Conservation (phyloP, 108 stramenopile genomes). For the Cyclotella baltica region DNA sequence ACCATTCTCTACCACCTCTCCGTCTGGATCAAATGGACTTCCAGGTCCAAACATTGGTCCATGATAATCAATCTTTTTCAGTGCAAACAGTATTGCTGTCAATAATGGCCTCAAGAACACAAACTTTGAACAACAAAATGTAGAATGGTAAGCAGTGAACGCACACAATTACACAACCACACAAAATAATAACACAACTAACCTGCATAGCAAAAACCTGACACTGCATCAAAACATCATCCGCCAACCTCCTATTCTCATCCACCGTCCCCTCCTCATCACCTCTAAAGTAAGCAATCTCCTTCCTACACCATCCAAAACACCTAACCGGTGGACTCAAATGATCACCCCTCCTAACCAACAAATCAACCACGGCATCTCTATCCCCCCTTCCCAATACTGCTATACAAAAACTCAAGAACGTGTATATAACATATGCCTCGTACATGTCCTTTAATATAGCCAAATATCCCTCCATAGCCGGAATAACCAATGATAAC, state of each 20-base stretch:
- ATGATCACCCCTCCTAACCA: slow-evolving; percentile 61
- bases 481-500: slow-evolving; percentile 83
- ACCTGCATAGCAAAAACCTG: slow-evolving; percentile 92
- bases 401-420: slow-evolving; percentile 87
- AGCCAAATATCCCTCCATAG: slow-evolving; percentile 80
- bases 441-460: slow-evolving; percentile 93
- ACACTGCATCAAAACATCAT: slow-evolving; percentile 87
- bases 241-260: slow-evolving; percentile 62
- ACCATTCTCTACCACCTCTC: neutral
- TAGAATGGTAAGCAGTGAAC: too few relatives aligned
- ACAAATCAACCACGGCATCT: slow-evolving; percentile 72
- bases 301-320: slow-evolving; percentile 47
- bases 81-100: slow-evolving; percentile 69
- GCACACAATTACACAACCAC: too few relatives aligned
- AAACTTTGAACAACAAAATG: too few relatives aligned
- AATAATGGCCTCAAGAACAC: slow-evolving; percentile 84
- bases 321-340: slow-evolving; percentile 50
- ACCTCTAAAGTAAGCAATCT: neutral
- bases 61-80: slow-evolving; percentile 76
- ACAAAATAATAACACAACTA: too few relatives aligned
- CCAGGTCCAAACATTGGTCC: slow-evolving; percentile 59
- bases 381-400: slow-evolving; percentile 89
- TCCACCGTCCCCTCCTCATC: slow-evolving; percentile 14
- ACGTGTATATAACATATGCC: slow-evolving; percentile 76
- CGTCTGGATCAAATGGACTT: slow-evolving; percentile 20